Conservation (phyloP, 148 eudicot species). For the Dianthus caryophyllus region DNA sequence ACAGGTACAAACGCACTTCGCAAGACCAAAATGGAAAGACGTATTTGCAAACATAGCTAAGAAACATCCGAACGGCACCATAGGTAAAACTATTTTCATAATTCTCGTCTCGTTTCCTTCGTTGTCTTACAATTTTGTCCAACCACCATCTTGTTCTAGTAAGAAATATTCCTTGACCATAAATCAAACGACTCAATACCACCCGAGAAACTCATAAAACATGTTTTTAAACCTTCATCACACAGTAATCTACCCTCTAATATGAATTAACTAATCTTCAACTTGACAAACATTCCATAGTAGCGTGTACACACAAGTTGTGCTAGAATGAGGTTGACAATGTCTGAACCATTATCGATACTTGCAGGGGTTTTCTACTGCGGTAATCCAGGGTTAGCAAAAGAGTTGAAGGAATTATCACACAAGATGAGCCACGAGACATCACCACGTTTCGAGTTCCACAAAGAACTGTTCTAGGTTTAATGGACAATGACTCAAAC, state of each 20-base stretch:
- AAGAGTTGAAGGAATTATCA: constrained; percentile 69
- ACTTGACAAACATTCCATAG: background rate
- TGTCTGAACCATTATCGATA: background rate
- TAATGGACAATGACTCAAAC: constrained; percentile 2
- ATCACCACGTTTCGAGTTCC: constrained; percentile 86
- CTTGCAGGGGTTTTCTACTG: constrained; percentile 91
- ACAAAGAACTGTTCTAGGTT: constrained; percentile 79
- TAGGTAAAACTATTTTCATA: constrained; percentile 52
- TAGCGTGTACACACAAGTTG: too few species aligned
- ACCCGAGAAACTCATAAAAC: constrained; percentile 7
- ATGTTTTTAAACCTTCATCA: background rate
- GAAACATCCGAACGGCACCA: constrained; percentile 65
- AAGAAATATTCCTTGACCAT: background rate
- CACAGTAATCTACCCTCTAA: constrained; percentile 10
- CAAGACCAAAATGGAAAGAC: constrained; percentile 91
- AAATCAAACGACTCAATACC: constrained; percentile 12
- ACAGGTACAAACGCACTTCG: constrained; percentile 99
- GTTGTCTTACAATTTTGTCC: background rate
- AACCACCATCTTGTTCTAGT: background rate
- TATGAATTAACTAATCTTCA: constrained; percentile 1
- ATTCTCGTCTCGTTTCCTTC: background rate
- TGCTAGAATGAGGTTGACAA: too few species aligned
- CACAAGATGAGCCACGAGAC: constrained; percentile 62
- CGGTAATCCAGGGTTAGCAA: constrained; percentile 69
- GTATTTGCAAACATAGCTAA: constrained; percentile 74